phyloP scores from a whole-genome alignment of 2,329 filamentous ascomycete species.

The Pyricularia sp. region DNA sequence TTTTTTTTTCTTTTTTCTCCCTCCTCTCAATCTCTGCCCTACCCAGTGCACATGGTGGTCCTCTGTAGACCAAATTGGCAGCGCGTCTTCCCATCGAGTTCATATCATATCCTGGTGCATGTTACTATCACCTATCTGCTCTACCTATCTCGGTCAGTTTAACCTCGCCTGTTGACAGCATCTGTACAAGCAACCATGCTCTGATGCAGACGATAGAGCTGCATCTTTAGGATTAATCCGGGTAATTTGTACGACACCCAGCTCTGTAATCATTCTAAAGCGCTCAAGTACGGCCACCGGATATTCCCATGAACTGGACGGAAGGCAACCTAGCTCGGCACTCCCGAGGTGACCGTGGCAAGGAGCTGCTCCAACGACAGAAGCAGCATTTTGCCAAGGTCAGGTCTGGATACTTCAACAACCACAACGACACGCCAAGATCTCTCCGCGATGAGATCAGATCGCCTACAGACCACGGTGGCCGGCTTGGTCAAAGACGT shows the following conservation, averaged over 20 bases:
- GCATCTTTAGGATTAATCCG: background rate
- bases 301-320: conserved; percentile 33
- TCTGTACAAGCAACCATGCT: background rate
- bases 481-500: background rate
- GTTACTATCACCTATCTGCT: background rate
- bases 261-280: background rate
- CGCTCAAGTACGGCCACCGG: background rate
- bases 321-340: conserved; percentile 31
- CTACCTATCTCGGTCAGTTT: background rate
- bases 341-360: conserved; percentile 21
- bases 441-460: background rate
- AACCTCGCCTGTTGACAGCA: background rate
- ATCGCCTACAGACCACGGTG: background rate
- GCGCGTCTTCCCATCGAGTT: background rate
- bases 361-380: conserved; percentile 24
- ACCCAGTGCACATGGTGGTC: background rate
- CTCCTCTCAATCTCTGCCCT: background rate
- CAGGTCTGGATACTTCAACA: conserved; percentile 18
- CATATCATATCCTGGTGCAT: background rate
- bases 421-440: conserved; percentile 8
- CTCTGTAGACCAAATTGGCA: background rate
- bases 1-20: background rate
- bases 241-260: background rate
- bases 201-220: background rate
- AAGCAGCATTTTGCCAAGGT: conserved; percentile 34